A percentile compares a stretch with the other conserved stretches of the same genome.
These are phyloP conservation scores for Curvularia lunata DNA, from an alignment of 2,329 filamentous ascomycete species.

Conservation along the genomic window DNA sequence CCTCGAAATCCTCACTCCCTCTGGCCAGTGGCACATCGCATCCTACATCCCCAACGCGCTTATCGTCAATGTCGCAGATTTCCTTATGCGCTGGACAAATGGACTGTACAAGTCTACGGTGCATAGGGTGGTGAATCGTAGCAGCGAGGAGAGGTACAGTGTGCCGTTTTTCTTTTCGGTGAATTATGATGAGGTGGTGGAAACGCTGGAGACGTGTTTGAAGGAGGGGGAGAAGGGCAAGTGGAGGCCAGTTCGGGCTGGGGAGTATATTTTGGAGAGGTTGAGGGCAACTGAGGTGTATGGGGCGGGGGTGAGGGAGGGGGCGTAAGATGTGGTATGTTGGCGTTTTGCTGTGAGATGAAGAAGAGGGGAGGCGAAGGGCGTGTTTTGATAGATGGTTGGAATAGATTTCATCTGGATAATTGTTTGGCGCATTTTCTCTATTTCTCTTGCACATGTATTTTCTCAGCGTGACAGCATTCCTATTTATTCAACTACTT, in stretches of 20 bases:
- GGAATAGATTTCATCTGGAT: background rate
- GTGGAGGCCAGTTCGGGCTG: slow-evolving; percentile 48
- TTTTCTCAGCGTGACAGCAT: too few species aligned
- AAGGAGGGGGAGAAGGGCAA: slow-evolving; percentile 39
- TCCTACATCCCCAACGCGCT: slow-evolving; percentile 52
- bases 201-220: slow-evolving; percentile 50
- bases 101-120: slow-evolving; percentile 58
- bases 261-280: slow-evolving; percentile 51
- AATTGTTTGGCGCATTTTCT: too few species aligned
- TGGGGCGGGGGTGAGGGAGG: slow-evolving; percentile 29
- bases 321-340: background rate
- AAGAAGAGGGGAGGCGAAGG: background rate
- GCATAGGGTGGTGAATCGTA: slow-evolving; percentile 56
- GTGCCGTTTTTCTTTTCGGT: slow-evolving; percentile 58
- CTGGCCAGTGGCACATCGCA: slow-evolving; percentile 41
- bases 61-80: slow-evolving; percentile 62
- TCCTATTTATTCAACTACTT: too few species aligned
- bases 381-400: background rate
- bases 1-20: slow-evolving; percentile 44
- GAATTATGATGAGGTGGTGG: slow-evolving; percentile 50
- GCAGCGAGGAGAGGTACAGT: slow-evolving; percentile 50
- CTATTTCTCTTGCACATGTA: too few species aligned
- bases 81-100: slow-evolving; percentile 60
- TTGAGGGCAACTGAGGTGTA: slow-evolving; percentile 44
- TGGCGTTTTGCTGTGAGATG: too few species aligned